Conservation (phyloP, 768 basidiomycete genomes). For the Mycena albidolilacea region DNA sequence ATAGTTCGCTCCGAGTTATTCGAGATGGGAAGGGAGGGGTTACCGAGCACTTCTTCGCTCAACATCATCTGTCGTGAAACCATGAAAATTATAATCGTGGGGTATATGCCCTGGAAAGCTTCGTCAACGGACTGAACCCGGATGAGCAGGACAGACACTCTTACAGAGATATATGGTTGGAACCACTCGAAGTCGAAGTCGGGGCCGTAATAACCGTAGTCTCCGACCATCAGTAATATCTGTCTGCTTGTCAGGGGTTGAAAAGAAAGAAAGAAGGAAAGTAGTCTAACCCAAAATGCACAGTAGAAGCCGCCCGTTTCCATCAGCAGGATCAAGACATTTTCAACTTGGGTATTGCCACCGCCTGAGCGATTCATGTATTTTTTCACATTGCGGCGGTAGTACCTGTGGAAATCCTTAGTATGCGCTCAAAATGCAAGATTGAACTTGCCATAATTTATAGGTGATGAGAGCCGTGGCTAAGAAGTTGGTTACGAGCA, state of each 20-base stretch:
- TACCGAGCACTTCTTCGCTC: slow-evolving; percentile 25
- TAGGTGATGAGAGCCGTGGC: slow-evolving; percentile 35
- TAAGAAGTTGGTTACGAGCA: slow-evolving; percentile 37
- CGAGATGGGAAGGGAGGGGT: background rate
- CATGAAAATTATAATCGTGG: slow-evolving; percentile 39
- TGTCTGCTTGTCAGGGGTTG: background rate
- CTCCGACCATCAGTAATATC: slow-evolving; percentile 37
- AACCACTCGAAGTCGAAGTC: slow-evolving; percentile 39
- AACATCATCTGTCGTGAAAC: slow-evolving; percentile 38
- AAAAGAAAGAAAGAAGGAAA: background rate
- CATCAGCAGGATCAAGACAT: slow-evolving; percentile 38
- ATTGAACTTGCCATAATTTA: slow-evolving; percentile 35
- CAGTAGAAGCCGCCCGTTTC: slow-evolving; percentile 38
- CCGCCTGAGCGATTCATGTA: slow-evolving; percentile 25
- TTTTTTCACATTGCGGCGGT: slow-evolving; percentile 38
- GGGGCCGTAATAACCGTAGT: slow-evolving; percentile 36
- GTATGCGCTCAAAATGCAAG: too few species aligned
- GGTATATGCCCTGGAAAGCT: slow-evolving; percentile 35
- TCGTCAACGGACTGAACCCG: background rate
- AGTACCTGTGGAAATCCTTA: slow-evolving; percentile 29
- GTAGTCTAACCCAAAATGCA: slow-evolving; percentile 36
- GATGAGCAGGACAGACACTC: background rate
- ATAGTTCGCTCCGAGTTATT: slow-evolving; percentile 21
- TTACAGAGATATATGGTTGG: slow-evolving; percentile 37
- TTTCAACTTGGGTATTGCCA: slow-evolving; percentile 31